Percentiles rank a stretch among this genome's conserved stretches.
Evolutionary conservation across 164 flowering plant species (phyloP).

Genomic region (Liquidambar formosana): DNA sequence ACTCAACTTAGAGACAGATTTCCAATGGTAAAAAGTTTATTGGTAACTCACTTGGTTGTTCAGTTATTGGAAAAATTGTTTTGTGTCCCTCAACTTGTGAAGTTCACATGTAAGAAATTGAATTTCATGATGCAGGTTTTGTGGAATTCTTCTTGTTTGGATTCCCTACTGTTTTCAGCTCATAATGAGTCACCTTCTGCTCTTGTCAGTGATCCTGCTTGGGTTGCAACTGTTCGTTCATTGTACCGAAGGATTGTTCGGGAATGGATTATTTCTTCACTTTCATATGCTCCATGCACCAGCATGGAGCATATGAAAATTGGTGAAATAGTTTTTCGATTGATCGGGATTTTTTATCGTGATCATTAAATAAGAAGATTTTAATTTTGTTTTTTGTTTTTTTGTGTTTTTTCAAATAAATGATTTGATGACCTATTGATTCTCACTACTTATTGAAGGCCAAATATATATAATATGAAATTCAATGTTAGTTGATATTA

Average conservation of each 20-base stretch:
- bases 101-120: background rate
- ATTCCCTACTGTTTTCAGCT: constrained; percentile 76
- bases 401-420: no score
- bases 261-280: constrained; percentile 86
- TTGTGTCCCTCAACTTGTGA: background rate
- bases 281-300: constrained; percentile 97
- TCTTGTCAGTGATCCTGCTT: constrained; percentile 86
- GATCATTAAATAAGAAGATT: no score
- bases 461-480: no score
- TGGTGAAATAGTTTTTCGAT: no score
- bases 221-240: constrained; percentile 65
- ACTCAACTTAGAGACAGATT: constrained; percentile 77
- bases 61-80: background rate
- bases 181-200: constrained; percentile 58
- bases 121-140: constrained; percentile 59
- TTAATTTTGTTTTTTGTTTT: no score
- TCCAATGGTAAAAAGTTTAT: constrained; percentile 63
- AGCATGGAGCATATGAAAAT: constrained; percentile 96
- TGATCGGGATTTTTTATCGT: no score
- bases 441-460: no score
- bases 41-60: background rate
- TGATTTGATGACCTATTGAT: no score
- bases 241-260: constrained; percentile 77
- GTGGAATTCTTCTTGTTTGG: constrained; percentile 92
- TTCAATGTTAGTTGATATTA: no score